Evolutionary conservation across 805 yeast species (phyloP).

Genomic region (Kluyveromyces wickerhamii): DNA sequence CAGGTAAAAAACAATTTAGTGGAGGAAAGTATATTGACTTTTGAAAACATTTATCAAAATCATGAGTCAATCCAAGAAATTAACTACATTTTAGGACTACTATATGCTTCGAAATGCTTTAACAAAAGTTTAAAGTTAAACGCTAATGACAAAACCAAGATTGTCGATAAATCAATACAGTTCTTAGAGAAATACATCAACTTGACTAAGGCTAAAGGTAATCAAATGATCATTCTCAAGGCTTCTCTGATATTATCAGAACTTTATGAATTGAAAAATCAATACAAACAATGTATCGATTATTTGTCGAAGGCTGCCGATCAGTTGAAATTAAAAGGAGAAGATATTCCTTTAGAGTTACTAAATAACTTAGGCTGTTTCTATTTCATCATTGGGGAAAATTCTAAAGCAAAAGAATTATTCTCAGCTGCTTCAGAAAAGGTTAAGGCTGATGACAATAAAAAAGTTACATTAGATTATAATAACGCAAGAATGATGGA

Average conservation of each 20-base stretch:
- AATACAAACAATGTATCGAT: constrained; percentile 54
- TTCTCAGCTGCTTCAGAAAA: constrained; percentile 40
- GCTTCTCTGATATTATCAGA: constrained; percentile 65
- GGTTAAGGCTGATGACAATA: constrained; percentile 25
- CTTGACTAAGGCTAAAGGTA: constrained; percentile 43
- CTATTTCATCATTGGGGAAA: constrained; percentile 57
- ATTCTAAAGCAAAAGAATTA: constrained; percentile 46
- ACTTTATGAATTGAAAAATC: constrained; percentile 58
- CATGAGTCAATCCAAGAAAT: constrained; percentile 69
- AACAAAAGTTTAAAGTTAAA: constrained; percentile 8
- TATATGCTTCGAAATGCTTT: constrained; percentile 48
- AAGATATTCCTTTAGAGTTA: constrained; percentile 45
- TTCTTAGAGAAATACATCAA: constrained; percentile 64
- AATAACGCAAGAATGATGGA: constrained; percentile 76
- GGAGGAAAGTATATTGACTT: constrained; percentile 80
- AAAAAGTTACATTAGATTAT: constrained; percentile 44
- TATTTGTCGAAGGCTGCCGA: constrained; percentile 57
- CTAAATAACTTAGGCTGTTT: constrained; percentile 82
- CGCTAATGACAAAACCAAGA: constrained; percentile 16
- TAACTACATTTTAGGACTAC: constrained; percentile 63
- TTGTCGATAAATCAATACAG: constrained; percentile 46
- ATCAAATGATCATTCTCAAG: constrained; percentile 52
- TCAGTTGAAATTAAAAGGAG: constrained; percentile 31
- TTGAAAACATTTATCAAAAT: constrained; percentile 62
- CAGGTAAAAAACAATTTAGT: constrained; percentile 63